Base-by-base conservation (phyloP, 306 rosid species). In the Castanopsis chinensis region DNA sequence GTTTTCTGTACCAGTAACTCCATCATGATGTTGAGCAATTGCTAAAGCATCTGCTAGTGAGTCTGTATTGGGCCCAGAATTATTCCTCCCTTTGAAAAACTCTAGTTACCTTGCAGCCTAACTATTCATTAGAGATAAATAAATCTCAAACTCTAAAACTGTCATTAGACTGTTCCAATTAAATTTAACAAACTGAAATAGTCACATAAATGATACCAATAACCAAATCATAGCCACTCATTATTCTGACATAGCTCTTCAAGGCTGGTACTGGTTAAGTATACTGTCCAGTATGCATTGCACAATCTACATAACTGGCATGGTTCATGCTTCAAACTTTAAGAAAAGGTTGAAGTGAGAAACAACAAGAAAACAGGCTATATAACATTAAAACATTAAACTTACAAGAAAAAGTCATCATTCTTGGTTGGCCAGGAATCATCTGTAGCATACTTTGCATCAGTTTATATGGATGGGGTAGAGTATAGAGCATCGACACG, bases 211-310 rank as follows among this genome's bases (percentile, higher is more conserved):
- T 49, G 74, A 72, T 89, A 90, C 97, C 90, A 90, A 85, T 93
- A 93, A 70, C 91, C 86, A 74, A 20, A 72, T 65, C 89, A 97
- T 90, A n/a, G 88, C 91, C 45, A 37, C 45, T 37, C 45, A 2
- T 37, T 37, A 7, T 37, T 37, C 45, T 8, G 45, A 37, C 45
- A 80, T 91, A 93, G 51, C 91, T 89, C 80, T 91, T 91, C 37
- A 87, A 32, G 27, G 91, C 90, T 20, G 97, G 92, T 89, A 78
- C 96, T 93, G 4, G 98, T 90, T 74, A 91, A 93, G 82, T 91
- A 92, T 63, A 97, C 94, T 12, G 98, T 94, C 98, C 98, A 94
- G 58, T 92, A 94, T 21, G 89, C 98, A 81, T 94, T 76, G 75
- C 61, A 19, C 43, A 68, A 72, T 94, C 97, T 1, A 97, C 98